phyloP scores from a whole-genome alignment of 2,329 filamentous ascomycete genomes.

The Neodidymelliopsis sp. region DNA sequence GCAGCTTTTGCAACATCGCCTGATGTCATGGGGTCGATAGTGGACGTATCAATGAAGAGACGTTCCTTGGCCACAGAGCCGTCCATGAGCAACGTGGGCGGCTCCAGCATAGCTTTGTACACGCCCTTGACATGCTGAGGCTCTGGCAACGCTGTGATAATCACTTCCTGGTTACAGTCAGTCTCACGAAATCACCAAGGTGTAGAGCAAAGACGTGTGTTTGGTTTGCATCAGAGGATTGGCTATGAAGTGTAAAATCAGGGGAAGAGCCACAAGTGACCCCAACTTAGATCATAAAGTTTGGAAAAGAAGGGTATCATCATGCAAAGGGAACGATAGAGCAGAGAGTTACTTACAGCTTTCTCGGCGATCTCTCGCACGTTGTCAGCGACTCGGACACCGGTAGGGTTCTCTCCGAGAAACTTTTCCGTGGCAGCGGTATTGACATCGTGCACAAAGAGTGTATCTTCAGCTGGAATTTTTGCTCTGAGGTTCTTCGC shows the following conservation, averaged over 20 bases:
- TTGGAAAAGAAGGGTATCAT: constrained; percentile 59
- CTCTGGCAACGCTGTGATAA: constrained; percentile 89
- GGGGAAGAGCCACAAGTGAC: constrained; percentile 60
- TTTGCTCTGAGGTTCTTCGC: constrained; percentile 74
- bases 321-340: constrained; percentile 45
- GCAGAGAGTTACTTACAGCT: constrained; percentile 61
- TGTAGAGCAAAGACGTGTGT: constrained; percentile 11
- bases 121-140: constrained; percentile 86
- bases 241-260: constrained; percentile 74
- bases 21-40: constrained; percentile 90
- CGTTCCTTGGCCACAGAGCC: constrained; percentile 64
- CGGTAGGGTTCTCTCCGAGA: constrained; percentile 60
- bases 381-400: constrained; percentile 63
- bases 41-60: constrained; percentile 94
- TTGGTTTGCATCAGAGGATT: constrained; percentile 70
- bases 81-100: constrained; percentile 59
- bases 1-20: constrained; percentile 77
- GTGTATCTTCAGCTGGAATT: constrained; percentile 66
- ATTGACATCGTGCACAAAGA: constrained; percentile 73
- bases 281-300: constrained; percentile 78
- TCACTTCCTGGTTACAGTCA: constrained; percentile 69
- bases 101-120: constrained; percentile 76
- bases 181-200: constrained; percentile 9
- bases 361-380: constrained; percentile 71
- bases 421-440: constrained; percentile 63